Base-by-base conservation (phyloP, 352 stramenopile genomes). In the Pythium utonaiense region DNA sequence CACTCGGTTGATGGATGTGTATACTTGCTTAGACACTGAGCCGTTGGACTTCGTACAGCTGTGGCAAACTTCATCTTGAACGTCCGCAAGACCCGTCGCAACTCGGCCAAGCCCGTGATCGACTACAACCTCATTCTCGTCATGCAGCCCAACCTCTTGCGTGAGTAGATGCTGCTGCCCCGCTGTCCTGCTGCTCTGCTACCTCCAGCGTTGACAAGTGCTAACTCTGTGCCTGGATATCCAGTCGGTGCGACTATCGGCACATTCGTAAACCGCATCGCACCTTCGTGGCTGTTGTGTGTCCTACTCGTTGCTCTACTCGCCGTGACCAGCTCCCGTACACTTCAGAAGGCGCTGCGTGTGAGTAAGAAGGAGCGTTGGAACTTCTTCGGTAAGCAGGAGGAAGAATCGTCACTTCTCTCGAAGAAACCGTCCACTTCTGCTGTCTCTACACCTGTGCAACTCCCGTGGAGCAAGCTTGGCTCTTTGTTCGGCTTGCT, bases 51-150 rank as follows among this genome's bases (percentile, higher is more conserved):
- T 17, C 4, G 6, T 19, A 4, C 42, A 74, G 91, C 93, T 0
- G 73, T 98, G 36, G 94, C 89, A 21, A 98, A 98, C 66, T 96
- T 95, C 33, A 59, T 96, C 27, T 62, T 97, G 14, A 99, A 99
- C 67, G 53, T 88, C 6, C 65, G 64, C 22, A 97, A 97, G 69
- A 73, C 91, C n/a, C 93, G 97, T 54, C 90, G 92, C 19, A 69
- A 87, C 40, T 92, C 88, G 9, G 86, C 96, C 58, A 65, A 94
- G 42, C 91, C 95, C 17, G 73, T 99, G 9, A 96, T 99, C n/a
- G 93, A 99, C 80, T 99, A 96, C 95, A 93, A 99, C 71, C 74
- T 98, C n/a, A 97, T 98, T 53, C 66, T 98, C 13, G 82, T 98
- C 12, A 98, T 98, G 95, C 93, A 98, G 73, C 96, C 96, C 8